Evolutionary conservation across 805 yeast genomes (phyloP), one percentile per base, ranked within the genome.

Genomic region (Candida hispaniensis): DNA sequence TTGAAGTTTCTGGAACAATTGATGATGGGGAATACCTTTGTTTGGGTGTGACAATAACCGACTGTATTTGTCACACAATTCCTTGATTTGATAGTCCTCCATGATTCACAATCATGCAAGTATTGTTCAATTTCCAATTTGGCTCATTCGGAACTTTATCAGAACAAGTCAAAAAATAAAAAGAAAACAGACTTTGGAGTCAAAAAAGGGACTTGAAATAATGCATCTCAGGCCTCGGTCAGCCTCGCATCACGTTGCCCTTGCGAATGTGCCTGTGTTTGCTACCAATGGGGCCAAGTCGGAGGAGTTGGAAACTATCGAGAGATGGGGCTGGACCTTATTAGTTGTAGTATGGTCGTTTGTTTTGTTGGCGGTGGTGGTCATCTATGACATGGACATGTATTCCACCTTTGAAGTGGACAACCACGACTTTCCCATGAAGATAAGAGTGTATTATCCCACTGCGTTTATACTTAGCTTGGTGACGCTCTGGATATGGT

Each of bases 401-500:
- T 23, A 32, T 24, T 30, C n/a, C 36, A 16, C 8, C 14, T 16
- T 23, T 3, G 28, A 27, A 3, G 51, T 50, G 22, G 43, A 45
- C 12, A 41, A 22, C 7, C 51, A 55, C 13, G 67, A 61, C 21
- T 54, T 55, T 42, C 67, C 67, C 2, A n/a, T n/a, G n/a, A n/a
- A n/a, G n/a, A 44, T 64, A 4, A 48, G 45, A 5, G 51, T 51
- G 19, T 67, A 67, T 44, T 60, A 62, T 42, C 51, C 59, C 1
- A 44, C 56, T 6, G 48, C 62, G 2, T 13, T 56, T 5, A 34
- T 58, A 7, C 45, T 63, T 16, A 26, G 54, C 8, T 58, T 62
- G 4, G 62, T 59, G 6, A 51, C 58, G 11, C 48, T 56, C 1
- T 73, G 80, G 79, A 52, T 73, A 4, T 80, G 93, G 93, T 71